phyloP scores from a whole-genome alignment of 108 stramenopile genomes.

The Fistulifera solaris region DNA sequence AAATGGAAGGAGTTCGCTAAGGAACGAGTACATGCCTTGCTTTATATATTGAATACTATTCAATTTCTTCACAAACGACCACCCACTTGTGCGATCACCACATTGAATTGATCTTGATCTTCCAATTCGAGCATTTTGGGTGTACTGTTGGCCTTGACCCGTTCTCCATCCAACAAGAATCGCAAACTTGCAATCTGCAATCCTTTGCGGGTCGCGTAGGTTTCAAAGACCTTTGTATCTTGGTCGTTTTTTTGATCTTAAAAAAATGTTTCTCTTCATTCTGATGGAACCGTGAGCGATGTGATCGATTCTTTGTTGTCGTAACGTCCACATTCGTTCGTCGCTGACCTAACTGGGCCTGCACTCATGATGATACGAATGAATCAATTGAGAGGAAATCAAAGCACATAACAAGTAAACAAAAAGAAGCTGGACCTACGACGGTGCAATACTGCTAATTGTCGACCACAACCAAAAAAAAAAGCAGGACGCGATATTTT shows the following conservation, averaged over 20 bases:
- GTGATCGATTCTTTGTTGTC: background rate
- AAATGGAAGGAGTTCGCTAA: too few species aligned
- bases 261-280: constrained; percentile 91
- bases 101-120: constrained; percentile 79
- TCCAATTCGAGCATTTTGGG: constrained; percentile 88
- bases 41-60: too few species aligned
- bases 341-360: too few species aligned
- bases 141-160: constrained; percentile 69
- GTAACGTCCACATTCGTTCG: background rate
- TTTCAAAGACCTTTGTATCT: constrained; percentile 91
- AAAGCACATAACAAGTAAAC: too few species aligned
- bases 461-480: too few species aligned
- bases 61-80: too few species aligned
- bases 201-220: constrained; percentile 87
- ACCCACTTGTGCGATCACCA: too few species aligned
- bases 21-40: too few species aligned
- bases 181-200: constrained; percentile 64
- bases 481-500: too few species aligned
- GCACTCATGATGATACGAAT: background rate
- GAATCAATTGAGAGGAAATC: too few species aligned
- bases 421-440: too few species aligned
- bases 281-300: background rate
- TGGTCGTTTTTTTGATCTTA: constrained; percentile 96
- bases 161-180: constrained; percentile 92
- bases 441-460: too few species aligned